Evolutionary conservation across 495 filamentous ascomycete genomes (phyloP), one percentile per base, ranked within the genome.

Genomic region (Hypoxylon trugodes): DNA sequence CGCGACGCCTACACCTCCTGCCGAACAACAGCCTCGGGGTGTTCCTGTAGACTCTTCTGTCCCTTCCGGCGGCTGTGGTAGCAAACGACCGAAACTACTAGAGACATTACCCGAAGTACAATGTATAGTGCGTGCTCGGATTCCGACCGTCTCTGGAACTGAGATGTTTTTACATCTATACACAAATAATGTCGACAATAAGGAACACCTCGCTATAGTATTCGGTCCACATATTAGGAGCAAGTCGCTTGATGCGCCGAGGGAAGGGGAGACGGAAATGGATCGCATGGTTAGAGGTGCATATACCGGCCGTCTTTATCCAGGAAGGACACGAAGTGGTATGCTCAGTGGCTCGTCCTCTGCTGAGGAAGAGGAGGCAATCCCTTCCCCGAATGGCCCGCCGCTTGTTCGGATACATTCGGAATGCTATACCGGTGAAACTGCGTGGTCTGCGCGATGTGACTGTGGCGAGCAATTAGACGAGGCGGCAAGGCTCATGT

Each of bases 141-240:
- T 96, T 43, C 91, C 91, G 0, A 96, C 91, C 3, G 93, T 91
- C 9, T 89, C 84, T 7, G 95, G 93, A 2, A 89, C 92, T 7
- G 93, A 98, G 76, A 97, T 98, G 91, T 98, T 96, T 70, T 80
- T 98, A 32, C 95, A 98, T 73, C 82, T 98, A 2, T 98, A 98
- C 76, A 88, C 87, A 45, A 98, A 98, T 74, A 89, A 89, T 66
- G 81, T 92, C 15, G 95, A 98, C 72, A 90, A 89, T 48, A 98
- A 98, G 76, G 95, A 98, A 70, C 95, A 98, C 74, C 78, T 98
- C 32, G 95, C 95, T n/a, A 98, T 98, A 61, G 95, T 98, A 1
- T 98, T 98, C 72, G 95, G 95, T 2, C 82, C 86, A 48, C 81
- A 84, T 21, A 98, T 98, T 63, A 82, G 96, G 38, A 92, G 88